A percentile compares a stretch with the other conserved stretches of the same genome.
Evolutionary conservation across 2,329 filamentous ascomycete species (phyloP).

Genomic region (Coniella lustricola): DNA sequence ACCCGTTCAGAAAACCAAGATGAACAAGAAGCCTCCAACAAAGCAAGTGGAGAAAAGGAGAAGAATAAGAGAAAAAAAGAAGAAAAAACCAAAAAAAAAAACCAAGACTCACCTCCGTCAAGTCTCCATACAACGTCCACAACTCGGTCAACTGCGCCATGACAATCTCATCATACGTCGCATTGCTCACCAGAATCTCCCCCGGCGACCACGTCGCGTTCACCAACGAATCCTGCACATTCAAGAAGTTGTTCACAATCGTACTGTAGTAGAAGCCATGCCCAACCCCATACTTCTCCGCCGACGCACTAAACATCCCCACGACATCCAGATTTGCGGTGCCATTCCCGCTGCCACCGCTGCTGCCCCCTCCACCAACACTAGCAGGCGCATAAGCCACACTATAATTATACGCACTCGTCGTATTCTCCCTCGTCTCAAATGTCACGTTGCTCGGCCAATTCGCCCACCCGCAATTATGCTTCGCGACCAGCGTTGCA

Average conservation of each 20-base stretch:
- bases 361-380: too few species aligned
- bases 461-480: conserved; percentile 25
- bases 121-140: conserved; percentile 20
- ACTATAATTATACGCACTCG: conserved; percentile 23
- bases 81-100: not conserved
- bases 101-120: conserved; percentile 19
- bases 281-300: conserved; percentile 21
- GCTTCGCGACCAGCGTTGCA: conserved; percentile 25
- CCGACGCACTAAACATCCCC: conserved; percentile 20
- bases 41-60: too few species aligned
- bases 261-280: conserved; percentile 26
- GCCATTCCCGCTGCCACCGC: too few species aligned
- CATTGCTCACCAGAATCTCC: conserved; percentile 20
- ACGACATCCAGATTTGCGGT: conserved; percentile 18
- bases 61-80: too few species aligned
- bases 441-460: conserved; percentile 25
- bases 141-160: conserved; percentile 20
- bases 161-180: conserved; percentile 22
- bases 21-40: too few species aligned
- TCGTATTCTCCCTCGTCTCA: conserved; percentile 18
- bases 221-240: conserved; percentile 20
- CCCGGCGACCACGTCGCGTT: conserved; percentile 14
- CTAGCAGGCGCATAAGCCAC: conserved; percentile 22
- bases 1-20: too few species aligned
- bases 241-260: conserved; percentile 26